phyloP scores from a whole-genome alignment of 148 eudicot genomes.

The Tetragonia tetragonoides region DNA sequence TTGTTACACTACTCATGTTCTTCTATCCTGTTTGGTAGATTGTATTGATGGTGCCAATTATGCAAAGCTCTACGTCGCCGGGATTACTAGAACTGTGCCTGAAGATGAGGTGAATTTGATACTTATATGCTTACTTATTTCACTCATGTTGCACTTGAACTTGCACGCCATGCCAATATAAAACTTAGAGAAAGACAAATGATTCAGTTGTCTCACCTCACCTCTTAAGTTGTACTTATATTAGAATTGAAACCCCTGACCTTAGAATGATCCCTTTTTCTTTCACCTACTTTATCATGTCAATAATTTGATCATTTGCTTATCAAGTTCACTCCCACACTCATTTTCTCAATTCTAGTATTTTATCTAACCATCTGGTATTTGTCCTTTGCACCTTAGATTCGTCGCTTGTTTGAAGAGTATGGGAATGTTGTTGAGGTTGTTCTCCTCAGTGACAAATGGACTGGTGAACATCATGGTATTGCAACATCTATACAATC shows the following conservation, averaged over 20 bases:
- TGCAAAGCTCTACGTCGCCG: constrained; percentile 63
- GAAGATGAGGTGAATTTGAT: constrained; percentile 50
- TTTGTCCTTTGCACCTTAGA: constrained; percentile 27
- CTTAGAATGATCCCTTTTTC: neutral
- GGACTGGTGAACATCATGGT: constrained; percentile 63
- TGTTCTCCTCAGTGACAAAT: constrained; percentile 50
- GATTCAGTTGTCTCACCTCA: neutral
- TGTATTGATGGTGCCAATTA: constrained; percentile 34
- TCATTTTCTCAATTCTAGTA: neutral
- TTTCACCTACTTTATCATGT: neutral
- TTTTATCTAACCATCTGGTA: constrained; percentile 6
- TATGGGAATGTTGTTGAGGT: constrained; percentile 65
- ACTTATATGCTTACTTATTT: neutral
- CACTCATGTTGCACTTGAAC: neutral
- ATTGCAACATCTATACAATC: neutral
- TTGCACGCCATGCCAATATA: neutral
- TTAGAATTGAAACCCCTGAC: neutral
- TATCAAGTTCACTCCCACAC: neutral
- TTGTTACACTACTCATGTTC: neutral
- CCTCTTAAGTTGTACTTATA: neutral
- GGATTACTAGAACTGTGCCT: constrained; percentile 41
- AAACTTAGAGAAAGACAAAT: no score
- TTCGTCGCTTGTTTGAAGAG: constrained; percentile 51
- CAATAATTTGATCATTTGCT: neutral
- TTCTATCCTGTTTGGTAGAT: constrained; percentile 30